These are phyloP conservation scores for Pulicaria dysenterica DNA, from an alignment of 129 eudicot genomes.

Conservation along the genomic window DNA sequence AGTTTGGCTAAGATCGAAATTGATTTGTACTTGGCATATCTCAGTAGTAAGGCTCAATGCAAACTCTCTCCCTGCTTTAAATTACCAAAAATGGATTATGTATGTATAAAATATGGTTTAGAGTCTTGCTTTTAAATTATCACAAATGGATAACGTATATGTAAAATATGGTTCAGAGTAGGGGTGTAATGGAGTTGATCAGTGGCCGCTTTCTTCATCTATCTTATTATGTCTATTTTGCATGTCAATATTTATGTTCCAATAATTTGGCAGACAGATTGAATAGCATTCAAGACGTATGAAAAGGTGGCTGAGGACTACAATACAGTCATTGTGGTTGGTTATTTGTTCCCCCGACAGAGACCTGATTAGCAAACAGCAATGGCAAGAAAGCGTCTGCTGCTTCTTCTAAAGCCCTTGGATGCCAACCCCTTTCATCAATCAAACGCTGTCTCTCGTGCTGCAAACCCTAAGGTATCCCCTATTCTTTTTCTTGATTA, in stretches of 20 bases:
- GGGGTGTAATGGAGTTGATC: too few species aligned
- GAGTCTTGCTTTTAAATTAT: too few species aligned
- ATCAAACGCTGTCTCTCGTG: constrained; percentile 14
- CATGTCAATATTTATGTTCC: neutral
- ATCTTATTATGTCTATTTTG: too few species aligned
- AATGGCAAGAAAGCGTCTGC: constrained; percentile 63
- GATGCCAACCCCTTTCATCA: constrained; percentile 49
- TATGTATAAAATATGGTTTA: too few species aligned
- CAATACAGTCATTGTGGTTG: constrained; percentile 8
- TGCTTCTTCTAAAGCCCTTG: constrained; percentile 69
- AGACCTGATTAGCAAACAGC: constrained; percentile 18
- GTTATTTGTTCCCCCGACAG: constrained; percentile 27
- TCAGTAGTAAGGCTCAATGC: too few species aligned
- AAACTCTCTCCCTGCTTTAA: too few species aligned
- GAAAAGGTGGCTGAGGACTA: constrained; percentile 2
- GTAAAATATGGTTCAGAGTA: too few species aligned
- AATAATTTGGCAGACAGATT: neutral
- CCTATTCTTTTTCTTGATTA: neutral
- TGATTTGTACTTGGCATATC: too few species aligned
- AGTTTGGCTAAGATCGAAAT: too few species aligned
- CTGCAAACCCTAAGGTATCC: constrained; percentile 51
- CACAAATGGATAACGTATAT: too few species aligned
- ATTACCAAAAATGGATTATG: too few species aligned
- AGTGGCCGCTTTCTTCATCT: too few species aligned
- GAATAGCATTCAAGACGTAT: constrained; percentile 16